A percentile compares a stretch with the other conserved stretches of the same genome.
Conservation (phyloP, 2,329 filamentous ascomycete genomes). For the Nigrospora osmanthi region DNA sequence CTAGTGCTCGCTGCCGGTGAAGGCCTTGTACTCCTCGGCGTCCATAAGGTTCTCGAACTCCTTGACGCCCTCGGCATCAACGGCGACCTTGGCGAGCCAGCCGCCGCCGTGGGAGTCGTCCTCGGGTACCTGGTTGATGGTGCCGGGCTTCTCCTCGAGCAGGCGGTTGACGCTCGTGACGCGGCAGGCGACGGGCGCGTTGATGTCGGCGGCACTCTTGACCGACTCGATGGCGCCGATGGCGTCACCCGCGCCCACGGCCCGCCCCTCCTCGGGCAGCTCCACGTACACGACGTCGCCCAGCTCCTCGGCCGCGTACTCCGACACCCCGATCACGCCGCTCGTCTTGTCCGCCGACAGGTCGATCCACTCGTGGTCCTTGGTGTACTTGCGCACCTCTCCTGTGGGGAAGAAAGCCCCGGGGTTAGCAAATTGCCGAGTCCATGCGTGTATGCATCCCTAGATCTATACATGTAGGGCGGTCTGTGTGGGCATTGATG, state of each 20-base stretch:
- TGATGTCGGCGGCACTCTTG: slow-evolving; percentile 97
- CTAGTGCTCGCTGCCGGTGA: slow-evolving; percentile 45
- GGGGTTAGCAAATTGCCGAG: background rate
- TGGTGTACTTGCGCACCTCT: slow-evolving; percentile 77
- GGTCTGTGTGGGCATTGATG: background rate
- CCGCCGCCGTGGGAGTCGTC: slow-evolving; percentile 65
- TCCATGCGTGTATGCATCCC: too few relatives aligned
- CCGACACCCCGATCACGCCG: slow-evolving; percentile 76
- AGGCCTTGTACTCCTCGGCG: slow-evolving; percentile 67
- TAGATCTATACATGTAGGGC: too few relatives aligned
- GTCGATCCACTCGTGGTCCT: slow-evolving; percentile 98
- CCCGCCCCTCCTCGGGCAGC: slow-evolving; percentile 65
- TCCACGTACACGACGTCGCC: slow-evolving; percentile 98
- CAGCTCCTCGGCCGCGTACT: slow-evolving; percentile 85
- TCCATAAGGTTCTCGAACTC: slow-evolving; percentile 75
- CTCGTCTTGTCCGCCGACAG: slow-evolving; percentile 74
- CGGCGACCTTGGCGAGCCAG: slow-evolving; percentile 86
- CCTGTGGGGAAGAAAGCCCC: slow-evolving; percentile 27
- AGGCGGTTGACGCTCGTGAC: slow-evolving; percentile 65
- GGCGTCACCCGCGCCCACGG: slow-evolving; percentile 68
- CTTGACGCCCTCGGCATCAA: slow-evolving; percentile 55
- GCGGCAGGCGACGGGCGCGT: slow-evolving; percentile 74
- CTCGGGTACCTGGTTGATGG: slow-evolving; percentile 88
- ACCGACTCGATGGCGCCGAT: slow-evolving; percentile 96
- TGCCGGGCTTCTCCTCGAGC: slow-evolving; percentile 77